These are phyloP conservation scores for Citrus unshiu DNA, from an alignment of 345 rosid genomes.

Conservation along the genomic window DNA sequence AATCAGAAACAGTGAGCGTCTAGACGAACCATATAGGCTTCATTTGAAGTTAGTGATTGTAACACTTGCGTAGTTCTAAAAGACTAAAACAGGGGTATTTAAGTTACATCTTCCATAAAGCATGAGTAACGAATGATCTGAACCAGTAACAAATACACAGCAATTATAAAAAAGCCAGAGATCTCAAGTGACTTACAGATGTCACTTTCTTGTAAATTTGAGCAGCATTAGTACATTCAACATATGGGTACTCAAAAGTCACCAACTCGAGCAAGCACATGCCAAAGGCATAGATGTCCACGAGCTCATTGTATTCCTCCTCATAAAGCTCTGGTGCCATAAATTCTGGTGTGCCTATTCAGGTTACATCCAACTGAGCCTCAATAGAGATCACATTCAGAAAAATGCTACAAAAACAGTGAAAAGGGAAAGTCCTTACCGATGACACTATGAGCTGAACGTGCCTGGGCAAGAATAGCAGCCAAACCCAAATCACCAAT, in stretches of 20 bases:
- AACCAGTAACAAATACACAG: background rate
- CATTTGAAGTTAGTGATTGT: background rate
- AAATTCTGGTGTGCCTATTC: slow-evolving; percentile 88
- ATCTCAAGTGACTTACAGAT: slow-evolving; percentile 49
- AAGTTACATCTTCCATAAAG: background rate
- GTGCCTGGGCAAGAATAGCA: slow-evolving; percentile 66
- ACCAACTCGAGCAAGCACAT: slow-evolving; percentile 96
- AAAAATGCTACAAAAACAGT: background rate
- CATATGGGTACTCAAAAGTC: slow-evolving; percentile 85
- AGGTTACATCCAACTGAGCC: background rate
- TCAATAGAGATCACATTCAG: background rate
- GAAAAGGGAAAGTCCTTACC: slow-evolving; percentile 30
- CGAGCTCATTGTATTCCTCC: slow-evolving; percentile 94
- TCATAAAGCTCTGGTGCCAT: slow-evolving; percentile 99
- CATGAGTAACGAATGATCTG: background rate
- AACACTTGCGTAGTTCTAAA: background rate
- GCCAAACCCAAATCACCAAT: slow-evolving; percentile 96
- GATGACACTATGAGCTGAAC: slow-evolving; percentile 83
- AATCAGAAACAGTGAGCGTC: background rate
- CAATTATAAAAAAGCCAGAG: background rate
- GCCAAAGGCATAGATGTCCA: slow-evolving; percentile 94
- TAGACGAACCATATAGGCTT: background rate
- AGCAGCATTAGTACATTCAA: slow-evolving; percentile 89
- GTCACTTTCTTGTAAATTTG: slow-evolving; percentile 96
- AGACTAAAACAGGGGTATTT: too few relatives aligned